Evolutionary conservation across 1,284 basidiomycete species (phyloP), one percentile per base, ranked within the genome.

Genomic region (Ustilago nuda): DNA sequence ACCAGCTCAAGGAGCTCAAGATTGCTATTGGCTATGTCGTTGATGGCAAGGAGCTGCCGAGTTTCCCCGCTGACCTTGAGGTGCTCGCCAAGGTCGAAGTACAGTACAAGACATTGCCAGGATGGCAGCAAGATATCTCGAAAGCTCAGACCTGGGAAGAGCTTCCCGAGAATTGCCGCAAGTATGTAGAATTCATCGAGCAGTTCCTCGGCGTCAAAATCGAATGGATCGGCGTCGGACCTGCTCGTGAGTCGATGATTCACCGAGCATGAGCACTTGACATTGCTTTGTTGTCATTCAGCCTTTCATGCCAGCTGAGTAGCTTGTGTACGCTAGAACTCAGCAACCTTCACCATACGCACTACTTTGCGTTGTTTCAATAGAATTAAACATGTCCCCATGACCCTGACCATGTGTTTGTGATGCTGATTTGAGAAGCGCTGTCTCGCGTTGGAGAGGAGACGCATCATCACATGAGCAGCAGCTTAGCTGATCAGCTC

Each of bases 1-100:
- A 98, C 82, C 88, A 89, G 58, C 89, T 99, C 50, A 87, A 90
- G 1, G 93, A 96, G 88, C 93, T 99, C 89, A 94, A 96, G 88
- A 89, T 99, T 36, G 95, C 90, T 9, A 90, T 93, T 53, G 91
- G 90, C 82, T 99, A 99, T 87, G 87, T 89, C 61, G 86, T 93
- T 32, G 90, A 94, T 66, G 94, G 92, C 46, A 89, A 92, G 83
- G 91, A 92, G 83, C 88, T 97, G 23, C 85, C 89, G 15, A 92
- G 93, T 45, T 98, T 99, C 90, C 96, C 96, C 92, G 95, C 95
- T 76, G 92, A 98, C 87, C 89, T 98, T 52, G 94, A 94, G 73
- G 87, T 92, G 39, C 89, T 98, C 23, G 91, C 90, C 23, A 89
- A 90, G 74, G 94, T 96, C 23, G 90, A 94, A 65, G 96, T 99